phyloP scores from a whole-genome alignment of 176 grass and related monocot species.

The Puya raimondii region DNA sequence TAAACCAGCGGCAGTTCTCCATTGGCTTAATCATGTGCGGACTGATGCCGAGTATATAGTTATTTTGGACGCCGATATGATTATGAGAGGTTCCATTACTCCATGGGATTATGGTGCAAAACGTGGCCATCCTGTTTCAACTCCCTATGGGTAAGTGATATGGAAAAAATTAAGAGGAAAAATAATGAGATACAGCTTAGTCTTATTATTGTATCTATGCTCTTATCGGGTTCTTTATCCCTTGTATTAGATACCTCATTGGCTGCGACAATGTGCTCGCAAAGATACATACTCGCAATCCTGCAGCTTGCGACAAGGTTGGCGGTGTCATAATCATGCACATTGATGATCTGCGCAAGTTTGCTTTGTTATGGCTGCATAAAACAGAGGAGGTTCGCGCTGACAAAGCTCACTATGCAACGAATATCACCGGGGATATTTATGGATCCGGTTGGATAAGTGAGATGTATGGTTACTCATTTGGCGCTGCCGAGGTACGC shows the following conservation, averaged over 20 bases:
- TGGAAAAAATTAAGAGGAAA: not conserved
- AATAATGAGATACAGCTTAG: not conserved
- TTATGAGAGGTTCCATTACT: slow-evolving; percentile 90
- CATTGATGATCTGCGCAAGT: slow-evolving; percentile 79
- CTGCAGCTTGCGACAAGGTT: slow-evolving; percentile 90
- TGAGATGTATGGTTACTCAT: slow-evolving; percentile 98
- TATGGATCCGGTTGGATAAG: slow-evolving; percentile 96
- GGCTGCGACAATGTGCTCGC: slow-evolving; percentile 95
- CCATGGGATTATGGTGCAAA: slow-evolving; percentile 96
- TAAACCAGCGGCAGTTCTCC: slow-evolving; percentile 93
- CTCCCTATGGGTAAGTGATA: slow-evolving; percentile 73
- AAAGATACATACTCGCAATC: slow-evolving; percentile 84
- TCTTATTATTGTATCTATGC: not conserved
- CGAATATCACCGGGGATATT: slow-evolving; percentile 93
- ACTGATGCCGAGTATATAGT: slow-evolving; percentile 90
- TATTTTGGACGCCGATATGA: slow-evolving; percentile 98
- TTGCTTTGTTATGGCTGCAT: slow-evolving; percentile 91
- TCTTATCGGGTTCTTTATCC: slow-evolving; percentile 9
- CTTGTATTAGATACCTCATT: slow-evolving; percentile 72
- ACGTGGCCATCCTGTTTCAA: slow-evolving; percentile 83
- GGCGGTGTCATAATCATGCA: slow-evolving; percentile 99
- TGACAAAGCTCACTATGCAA: slow-evolving; percentile 90
- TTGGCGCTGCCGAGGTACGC: slow-evolving; percentile 82
- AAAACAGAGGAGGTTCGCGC: slow-evolving; percentile 87
- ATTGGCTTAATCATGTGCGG: slow-evolving; percentile 88